These are phyloP conservation scores for Penicillium fuscoglaucum DNA, from an alignment of 2,329 filamentous ascomycete species.

Conservation along the genomic window DNA sequence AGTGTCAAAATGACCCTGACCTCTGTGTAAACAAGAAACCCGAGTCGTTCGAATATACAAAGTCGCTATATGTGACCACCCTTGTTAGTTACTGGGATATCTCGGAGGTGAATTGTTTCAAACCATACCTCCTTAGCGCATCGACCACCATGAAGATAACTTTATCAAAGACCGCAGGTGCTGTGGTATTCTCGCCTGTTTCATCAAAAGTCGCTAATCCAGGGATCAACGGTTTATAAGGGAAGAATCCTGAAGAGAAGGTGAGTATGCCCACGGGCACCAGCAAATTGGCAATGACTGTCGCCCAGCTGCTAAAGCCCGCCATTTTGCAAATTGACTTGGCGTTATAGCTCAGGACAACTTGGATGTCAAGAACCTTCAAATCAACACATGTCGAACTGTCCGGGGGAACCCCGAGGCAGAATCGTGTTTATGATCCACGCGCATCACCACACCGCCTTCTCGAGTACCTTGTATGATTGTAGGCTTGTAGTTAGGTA, in stretches of 20 bases:
- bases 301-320: constrained; percentile 36
- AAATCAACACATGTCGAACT: not conserved
- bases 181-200: constrained; percentile 52
- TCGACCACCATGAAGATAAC: constrained; percentile 98
- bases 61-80: constrained; percentile 64
- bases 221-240: constrained; percentile 90
- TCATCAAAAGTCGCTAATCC: constrained; percentile 69
- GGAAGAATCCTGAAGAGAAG: constrained; percentile 93
- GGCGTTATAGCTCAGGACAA: not conserved
- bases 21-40: constrained; percentile 87
- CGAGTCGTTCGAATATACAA: constrained; percentile 79
- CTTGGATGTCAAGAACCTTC: not conserved
- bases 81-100: not conserved
- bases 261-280: constrained; percentile 71
- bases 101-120: not conserved
- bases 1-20: constrained; percentile 47
- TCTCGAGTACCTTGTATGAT: not conserved
- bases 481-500: too few species aligned
- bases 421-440: constrained; percentile 9
- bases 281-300: constrained; percentile 71
- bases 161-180: constrained; percentile 75
- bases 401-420: not conserved
- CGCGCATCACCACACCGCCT: constrained; percentile 6
- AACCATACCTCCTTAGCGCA: constrained; percentile 75
- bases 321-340: constrained; percentile 22